Evolutionary conservation across 805 yeast genomes (phyloP).

Genomic region (Zygoascus tannicola): DNA sequence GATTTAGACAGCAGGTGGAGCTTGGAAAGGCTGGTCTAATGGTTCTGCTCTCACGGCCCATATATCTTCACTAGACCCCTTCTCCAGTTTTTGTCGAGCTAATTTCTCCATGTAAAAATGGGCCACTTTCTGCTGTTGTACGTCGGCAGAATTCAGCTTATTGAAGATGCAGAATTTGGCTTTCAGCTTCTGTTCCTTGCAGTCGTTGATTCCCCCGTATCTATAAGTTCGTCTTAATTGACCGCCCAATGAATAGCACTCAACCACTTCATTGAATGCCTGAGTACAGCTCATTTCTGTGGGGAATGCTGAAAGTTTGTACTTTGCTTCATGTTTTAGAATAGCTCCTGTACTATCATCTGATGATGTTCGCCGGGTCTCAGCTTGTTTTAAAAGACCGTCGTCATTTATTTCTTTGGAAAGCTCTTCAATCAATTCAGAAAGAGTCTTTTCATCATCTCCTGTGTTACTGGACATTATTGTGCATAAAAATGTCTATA

Average conservation of each 20-base stretch:
- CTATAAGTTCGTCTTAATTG: slow-evolving; percentile 78
- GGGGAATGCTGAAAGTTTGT: slow-evolving; percentile 22
- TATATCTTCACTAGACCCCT: slow-evolving; percentile 76
- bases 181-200: slow-evolving; percentile 61
- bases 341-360: background rate
- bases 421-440: slow-evolving; percentile 8
- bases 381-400: background rate
- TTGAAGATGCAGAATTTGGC: slow-evolving; percentile 71
- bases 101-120: slow-evolving; percentile 58
- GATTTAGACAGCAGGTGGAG: background rate
- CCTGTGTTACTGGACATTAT: background rate
- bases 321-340: background rate
- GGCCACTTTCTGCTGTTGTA: slow-evolving; percentile 44
- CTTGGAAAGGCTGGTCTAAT: slow-evolving; percentile 33
- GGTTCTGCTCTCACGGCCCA: slow-evolving; percentile 49
- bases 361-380: background rate
- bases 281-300: slow-evolving; percentile 63
- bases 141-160: slow-evolving; percentile 46
- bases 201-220: slow-evolving; percentile 66
- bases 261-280: slow-evolving; percentile 77
- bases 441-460: slow-evolving; percentile 8
- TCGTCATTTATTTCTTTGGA: slow-evolving; percentile 7
- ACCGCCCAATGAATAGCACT: slow-evolving; percentile 86
- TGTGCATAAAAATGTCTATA: too few relatives aligned
- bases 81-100: slow-evolving; percentile 44